These are phyloP conservation scores for Volvox africanus DNA, from an alignment of 139 green algal genomes.

Conservation along the genomic window DNA sequence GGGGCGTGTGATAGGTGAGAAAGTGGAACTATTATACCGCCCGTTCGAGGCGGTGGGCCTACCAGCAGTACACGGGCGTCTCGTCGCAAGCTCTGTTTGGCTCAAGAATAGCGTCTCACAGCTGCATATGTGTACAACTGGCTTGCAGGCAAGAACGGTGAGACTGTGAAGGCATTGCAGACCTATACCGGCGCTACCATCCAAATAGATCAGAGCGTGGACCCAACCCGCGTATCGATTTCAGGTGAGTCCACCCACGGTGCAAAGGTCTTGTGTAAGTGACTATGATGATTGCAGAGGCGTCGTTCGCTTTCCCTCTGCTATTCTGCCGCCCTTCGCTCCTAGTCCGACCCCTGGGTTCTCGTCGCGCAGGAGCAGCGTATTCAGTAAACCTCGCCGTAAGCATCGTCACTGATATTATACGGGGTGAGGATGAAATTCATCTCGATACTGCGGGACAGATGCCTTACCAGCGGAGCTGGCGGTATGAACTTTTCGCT, in stretches of 20 bases:
- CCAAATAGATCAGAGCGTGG: conserved; percentile 49
- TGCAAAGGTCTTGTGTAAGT: background rate
- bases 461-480: background rate
- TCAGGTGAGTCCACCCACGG: background rate
- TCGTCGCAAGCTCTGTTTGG: background rate
- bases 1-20: conserved; percentile 83
- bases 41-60: background rate
- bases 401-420: conserved; percentile 69
- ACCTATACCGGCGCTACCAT: conserved; percentile 86
- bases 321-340: background rate
- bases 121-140: background rate
- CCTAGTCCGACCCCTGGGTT: conserved; percentile 6
- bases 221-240: conserved; percentile 44
- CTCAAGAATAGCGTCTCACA: background rate
- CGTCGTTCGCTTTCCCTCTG: background rate
- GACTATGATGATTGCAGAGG: background rate
- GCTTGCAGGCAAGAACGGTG: conserved; percentile 82
- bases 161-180: conserved; percentile 94
- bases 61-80: conserved; percentile 1
- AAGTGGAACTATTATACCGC: too few relatives aligned
- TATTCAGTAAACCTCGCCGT: conserved; percentile 62
- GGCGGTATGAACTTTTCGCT: conserved; percentile 1
- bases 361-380: conserved; percentile 44
- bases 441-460: background rate
- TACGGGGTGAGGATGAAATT: conserved; percentile 34